Conservation (phyloP, 164 flowering plant genomes). For the grape (Vitis vinifera) region ASM3070453v1 NC_081812.1:19899501-19900000, state of each 20-base stretch:
- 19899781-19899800: slow-evolving; percentile 7
- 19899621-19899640: too few species aligned
- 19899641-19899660: too few species aligned
- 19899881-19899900: slow-evolving; percentile 49
- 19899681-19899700: background rate
- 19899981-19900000: slow-evolving; percentile 3
- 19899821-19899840: slow-evolving; percentile 10
- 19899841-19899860: slow-evolving; percentile 2
- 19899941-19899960: slow-evolving; percentile 24
- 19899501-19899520: too few species aligned
- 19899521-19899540: too few species aligned
- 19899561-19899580: too few species aligned
- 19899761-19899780: slow-evolving; percentile 15
- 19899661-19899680: background rate
- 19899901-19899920: slow-evolving; percentile 41
- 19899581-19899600: too few species aligned
- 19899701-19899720: background rate
- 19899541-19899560: too few species aligned
- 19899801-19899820: background rate
- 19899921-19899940: slow-evolving; percentile 26
- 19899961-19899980: slow-evolving; percentile 28
- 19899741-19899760: background rate
- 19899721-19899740: slow-evolving; percentile 7
- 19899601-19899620: too few species aligned
- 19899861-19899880: slow-evolving; percentile 20